These are phyloP conservation scores for Rhododendron molle DNA, from an alignment of 148 eudicot species.

Conservation along the genomic window DNA sequence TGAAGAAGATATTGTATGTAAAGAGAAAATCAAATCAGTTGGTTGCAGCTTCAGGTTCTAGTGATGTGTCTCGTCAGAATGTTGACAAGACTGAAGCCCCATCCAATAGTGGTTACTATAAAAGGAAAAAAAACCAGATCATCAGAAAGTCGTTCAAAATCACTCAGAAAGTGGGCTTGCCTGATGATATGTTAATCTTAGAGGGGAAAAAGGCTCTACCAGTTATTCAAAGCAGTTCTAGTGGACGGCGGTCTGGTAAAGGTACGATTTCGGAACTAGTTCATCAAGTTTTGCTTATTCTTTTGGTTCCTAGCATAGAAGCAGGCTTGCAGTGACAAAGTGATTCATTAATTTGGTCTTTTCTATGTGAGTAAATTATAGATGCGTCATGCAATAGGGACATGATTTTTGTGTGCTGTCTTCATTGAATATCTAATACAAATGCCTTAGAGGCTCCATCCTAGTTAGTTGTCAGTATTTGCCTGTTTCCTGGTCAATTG, in stretches of 20 bases:
- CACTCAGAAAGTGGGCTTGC: slow-evolving; percentile 21
- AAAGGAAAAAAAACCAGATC: slow-evolving; percentile 76
- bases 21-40: slow-evolving; percentile 80
- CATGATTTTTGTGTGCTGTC: neutral
- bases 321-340: neutral
- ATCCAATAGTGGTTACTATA: slow-evolving; percentile 66
- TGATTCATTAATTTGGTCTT: neutral
- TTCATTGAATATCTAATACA: neutral
- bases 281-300: neutral
- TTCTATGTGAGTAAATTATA: neutral
- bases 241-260: slow-evolving; percentile 40
- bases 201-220: slow-evolving; percentile 25
- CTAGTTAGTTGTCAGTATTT: neutral
- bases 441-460: neutral
- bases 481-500: neutral
- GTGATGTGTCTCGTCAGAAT: slow-evolving; percentile 31
- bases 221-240: slow-evolving; percentile 27
- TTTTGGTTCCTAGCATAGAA: neutral
- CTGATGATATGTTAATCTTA: slow-evolving; percentile 23
- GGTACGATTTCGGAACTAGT: slow-evolving; percentile 25
- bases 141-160: slow-evolving; percentile 45
- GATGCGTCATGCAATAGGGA: neutral
- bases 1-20: slow-evolving; percentile 47
- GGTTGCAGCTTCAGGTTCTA: slow-evolving; percentile 60
- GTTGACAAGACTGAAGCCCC: slow-evolving; percentile 29